These are phyloP conservation scores for Saccharomycopsis javanensis DNA, from an alignment of 805 yeast species.

Conservation along the genomic window DNA sequence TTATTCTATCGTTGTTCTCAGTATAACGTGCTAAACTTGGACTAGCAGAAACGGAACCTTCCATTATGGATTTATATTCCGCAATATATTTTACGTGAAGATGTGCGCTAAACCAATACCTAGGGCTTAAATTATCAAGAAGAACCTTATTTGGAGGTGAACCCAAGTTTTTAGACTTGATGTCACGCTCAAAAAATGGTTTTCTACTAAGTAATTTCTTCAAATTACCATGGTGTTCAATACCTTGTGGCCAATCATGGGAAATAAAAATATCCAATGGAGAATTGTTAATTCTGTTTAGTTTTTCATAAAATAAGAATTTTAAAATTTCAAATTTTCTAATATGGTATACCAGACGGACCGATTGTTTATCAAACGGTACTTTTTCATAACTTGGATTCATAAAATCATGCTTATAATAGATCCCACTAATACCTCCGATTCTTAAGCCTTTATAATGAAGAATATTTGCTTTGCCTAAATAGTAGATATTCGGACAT, in stretches of 20 bases:
- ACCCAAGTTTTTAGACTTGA: conserved; percentile 53
- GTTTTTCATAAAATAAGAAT: conserved; percentile 29
- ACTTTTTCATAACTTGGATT: conserved; percentile 32
- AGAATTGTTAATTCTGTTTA: conserved; percentile 22
- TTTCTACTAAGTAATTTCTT: conserved; percentile 42
- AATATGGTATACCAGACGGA: conserved; percentile 64
- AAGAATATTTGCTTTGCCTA: conserved; percentile 70
- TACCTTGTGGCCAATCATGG: conserved; percentile 94
- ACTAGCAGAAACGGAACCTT: conserved; percentile 9
- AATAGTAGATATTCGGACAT: conserved; percentile 74
- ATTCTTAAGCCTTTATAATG: conserved; percentile 71
- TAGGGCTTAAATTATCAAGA: conserved; percentile 47
- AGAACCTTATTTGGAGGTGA: conserved; percentile 55
- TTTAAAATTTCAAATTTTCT: conserved; percentile 55
- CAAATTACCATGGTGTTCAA: conserved; percentile 56
- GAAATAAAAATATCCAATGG: conserved; percentile 51
- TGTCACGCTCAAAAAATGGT: conserved; percentile 59
- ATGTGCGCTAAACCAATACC: conserved; percentile 83
- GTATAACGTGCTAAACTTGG: neutral
- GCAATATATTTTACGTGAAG: conserved; percentile 72
- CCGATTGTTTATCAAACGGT: conserved; percentile 39
- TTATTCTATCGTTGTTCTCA: neutral
- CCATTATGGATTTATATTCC: conserved; percentile 18
- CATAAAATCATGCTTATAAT: conserved; percentile 41
- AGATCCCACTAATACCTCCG: conserved; percentile 81